These are phyloP conservation scores for Oehlia diaphana DNA, from an alignment of 192 early-diverging fungal species.

Conservation along the genomic window DNA sequence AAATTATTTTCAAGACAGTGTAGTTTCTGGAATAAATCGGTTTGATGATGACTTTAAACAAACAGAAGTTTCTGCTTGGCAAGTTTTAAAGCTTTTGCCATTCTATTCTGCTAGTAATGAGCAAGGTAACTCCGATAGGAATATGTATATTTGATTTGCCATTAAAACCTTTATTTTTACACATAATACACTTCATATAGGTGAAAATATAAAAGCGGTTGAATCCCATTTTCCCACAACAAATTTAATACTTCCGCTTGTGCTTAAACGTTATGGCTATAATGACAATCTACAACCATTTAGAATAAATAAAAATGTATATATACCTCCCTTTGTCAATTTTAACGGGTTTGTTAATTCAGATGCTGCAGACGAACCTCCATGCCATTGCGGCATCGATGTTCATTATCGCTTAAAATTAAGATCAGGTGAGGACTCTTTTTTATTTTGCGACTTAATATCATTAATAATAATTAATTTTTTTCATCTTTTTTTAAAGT, in stretches of 20 bases:
- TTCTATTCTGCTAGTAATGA: conserved; percentile 74
- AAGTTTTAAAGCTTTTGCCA: conserved; percentile 64
- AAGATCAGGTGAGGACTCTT: not conserved
- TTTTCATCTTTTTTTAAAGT: conserved; percentile 41
- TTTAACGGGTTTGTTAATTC: conserved; percentile 53
- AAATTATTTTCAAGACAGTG: conserved; percentile 66
- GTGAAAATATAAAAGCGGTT: conserved; percentile 41
- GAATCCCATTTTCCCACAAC: conserved; percentile 56
- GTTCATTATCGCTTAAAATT: conserved; percentile 20
- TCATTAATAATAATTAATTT: not conserved
- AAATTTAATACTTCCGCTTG: conserved; percentile 64
- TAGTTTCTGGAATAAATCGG: conserved; percentile 53
- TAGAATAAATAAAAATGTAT: conserved; percentile 50
- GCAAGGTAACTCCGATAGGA: conserved; percentile 33
- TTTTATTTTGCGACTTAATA: not conserved
- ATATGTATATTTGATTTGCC: not conserved
- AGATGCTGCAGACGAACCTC: conserved; percentile 33
- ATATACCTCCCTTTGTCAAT: conserved; percentile 50
- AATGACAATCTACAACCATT: conserved; percentile 40
- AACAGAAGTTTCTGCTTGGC: conserved; percentile 64
- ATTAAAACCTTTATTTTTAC: not conserved
- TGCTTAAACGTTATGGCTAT: conserved; percentile 66
- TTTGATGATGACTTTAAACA: not conserved
- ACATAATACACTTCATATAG: not conserved
- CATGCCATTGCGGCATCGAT: conserved; percentile 28